A percentile compares a stretch with the other conserved stretches of the same genome.
Conservation (phyloP, 176 grass and related monocot genomes). For the Oryza meyeriana region DNA sequence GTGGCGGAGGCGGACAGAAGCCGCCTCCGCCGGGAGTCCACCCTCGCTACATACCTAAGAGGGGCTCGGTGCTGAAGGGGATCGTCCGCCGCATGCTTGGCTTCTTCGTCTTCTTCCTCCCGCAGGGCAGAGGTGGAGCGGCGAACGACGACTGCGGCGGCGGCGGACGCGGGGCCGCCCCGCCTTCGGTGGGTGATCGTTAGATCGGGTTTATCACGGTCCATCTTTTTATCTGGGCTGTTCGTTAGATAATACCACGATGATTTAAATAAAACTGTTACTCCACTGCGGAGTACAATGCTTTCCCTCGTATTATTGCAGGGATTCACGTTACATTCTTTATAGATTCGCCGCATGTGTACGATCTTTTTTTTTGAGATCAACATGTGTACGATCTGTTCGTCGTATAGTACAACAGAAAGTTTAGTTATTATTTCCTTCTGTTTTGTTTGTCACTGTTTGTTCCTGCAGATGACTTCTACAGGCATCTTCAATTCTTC, state of each 20-base stretch:
- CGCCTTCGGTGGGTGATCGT: not conserved
- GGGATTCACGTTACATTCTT: not conserved
- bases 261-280: not conserved
- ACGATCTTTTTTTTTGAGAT: not conserved
- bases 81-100: not conserved
- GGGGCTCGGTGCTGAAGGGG: conserved; percentile 41
- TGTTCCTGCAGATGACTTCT: not conserved
- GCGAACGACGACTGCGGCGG: not conserved
- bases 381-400: not conserved
- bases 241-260: not conserved
- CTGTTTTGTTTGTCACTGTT: not conserved
- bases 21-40: not conserved
- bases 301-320: not conserved
- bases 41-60: conserved; percentile 34
- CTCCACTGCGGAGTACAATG: no score
- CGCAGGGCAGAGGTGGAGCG: not conserved
- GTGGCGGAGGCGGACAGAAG: not conserved
- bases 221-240: conserved; percentile 31
- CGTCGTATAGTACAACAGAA: not conserved
- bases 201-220: not conserved
- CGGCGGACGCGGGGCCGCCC: conserved; percentile 17
- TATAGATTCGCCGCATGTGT: not conserved
- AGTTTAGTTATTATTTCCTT: not conserved
- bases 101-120: not conserved
- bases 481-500: not conserved